Conservation (phyloP, 83 land plant genomes). For the Picea abies region DNA sequence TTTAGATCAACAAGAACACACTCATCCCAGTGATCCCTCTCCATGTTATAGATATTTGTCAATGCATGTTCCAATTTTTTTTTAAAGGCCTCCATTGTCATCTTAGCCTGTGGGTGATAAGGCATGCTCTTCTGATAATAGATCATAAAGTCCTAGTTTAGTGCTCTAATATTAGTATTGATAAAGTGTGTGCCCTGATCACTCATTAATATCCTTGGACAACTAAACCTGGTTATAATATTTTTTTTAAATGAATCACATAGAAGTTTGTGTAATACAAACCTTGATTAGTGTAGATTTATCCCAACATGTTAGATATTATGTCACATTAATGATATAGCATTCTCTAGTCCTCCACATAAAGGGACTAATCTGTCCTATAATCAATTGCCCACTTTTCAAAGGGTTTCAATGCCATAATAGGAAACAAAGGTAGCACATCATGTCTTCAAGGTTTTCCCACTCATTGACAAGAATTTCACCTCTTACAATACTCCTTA, state of each 20-base stretch:
- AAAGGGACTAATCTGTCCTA: background rate
- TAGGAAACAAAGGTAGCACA: background rate
- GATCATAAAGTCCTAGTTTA: too few relatives aligned
- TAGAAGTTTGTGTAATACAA: background rate
- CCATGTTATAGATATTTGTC: too few relatives aligned
- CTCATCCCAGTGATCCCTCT: too few relatives aligned
- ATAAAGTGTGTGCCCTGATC: too few relatives aligned
- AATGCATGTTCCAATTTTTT: too few relatives aligned
- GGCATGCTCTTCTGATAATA: too few relatives aligned
- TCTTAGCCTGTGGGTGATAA: too few relatives aligned
- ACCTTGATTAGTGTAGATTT: background rate
- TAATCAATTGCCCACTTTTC: background rate
- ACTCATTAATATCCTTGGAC: background rate
- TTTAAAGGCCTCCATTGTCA: too few relatives aligned
- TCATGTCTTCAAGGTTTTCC: background rate
- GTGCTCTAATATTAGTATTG: too few relatives aligned
- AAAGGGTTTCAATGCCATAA: background rate
- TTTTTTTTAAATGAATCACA: background rate
- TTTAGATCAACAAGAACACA: too few relatives aligned
- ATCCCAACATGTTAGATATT: background rate
- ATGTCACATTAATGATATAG: background rate
- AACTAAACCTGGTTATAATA: background rate
- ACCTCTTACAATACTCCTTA: background rate
- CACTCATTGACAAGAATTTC: background rate
- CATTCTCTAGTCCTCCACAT: background rate